Base-by-base conservation (phyloP, 345 rosid genomes). In the Salix koriyanagi region DNA sequence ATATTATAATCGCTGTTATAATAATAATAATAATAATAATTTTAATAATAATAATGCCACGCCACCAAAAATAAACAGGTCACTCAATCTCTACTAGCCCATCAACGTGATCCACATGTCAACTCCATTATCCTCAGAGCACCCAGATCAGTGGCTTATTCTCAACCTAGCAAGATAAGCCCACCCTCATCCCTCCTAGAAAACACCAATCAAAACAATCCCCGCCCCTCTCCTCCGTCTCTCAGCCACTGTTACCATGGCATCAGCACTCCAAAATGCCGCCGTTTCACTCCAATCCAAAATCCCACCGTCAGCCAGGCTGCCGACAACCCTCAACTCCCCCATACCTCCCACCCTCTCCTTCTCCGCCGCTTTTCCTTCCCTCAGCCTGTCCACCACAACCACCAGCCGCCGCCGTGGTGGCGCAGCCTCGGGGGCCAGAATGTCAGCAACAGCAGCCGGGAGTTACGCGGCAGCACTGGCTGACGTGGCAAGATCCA, bases 401-500 rank as follows among this genome's bases (percentile, higher is more conserved):
- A 76, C 79, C 78, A 2, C 83, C 83, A 8, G 4, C 71, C 81
- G 11, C 73, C 41, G 80, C 70, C 77, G 80, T 74, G 76, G 80
- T 73, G 61, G 82, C 39, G 76, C 89, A 21, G 69, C 85, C 32
- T 36, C 69, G 14, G 92, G 89, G 14, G 79, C 89, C n/a, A 85
- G 81, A 54, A 90, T 89, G 93, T 73, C 87, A 6, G 87, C 92
- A 0, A 74, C 92, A 1, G 94, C 86, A 0, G 90, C 96, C 4
- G 69, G 83, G 37, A 93, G 90, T 80, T 95, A 93, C 88, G 97
- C 97, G n/a, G 41, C 80, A 26, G 97, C 97, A 2, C 81, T 95
- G 1, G 93, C 90, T 23, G 97, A 93, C 67, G 79, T 93, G 4
- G 97, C 99, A 50, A 85, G 81, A 56, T 75, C 89, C 41, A 91